A percentile compares a stretch with the other conserved stretches of the same genome.
These are phyloP conservation scores for Eucalyptus curtisii DNA, from an alignment of 345 rosid genomes.

Conservation along the genomic window DNA sequence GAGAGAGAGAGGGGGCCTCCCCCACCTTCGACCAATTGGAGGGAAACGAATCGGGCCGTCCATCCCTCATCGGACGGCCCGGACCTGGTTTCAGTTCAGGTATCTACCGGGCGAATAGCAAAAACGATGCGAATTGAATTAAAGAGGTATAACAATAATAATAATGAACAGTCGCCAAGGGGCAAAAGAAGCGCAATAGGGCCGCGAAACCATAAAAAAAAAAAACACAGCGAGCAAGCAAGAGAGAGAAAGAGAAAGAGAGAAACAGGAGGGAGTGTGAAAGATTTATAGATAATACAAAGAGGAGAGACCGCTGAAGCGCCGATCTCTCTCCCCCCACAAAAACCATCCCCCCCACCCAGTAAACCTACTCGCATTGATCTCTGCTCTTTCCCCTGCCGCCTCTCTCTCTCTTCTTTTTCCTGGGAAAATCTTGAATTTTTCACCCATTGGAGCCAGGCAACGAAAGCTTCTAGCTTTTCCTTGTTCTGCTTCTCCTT, in stretches of 20 bases:
- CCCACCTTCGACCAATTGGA: constrained; percentile 7
- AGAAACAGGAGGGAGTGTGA: background rate
- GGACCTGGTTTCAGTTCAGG: background rate
- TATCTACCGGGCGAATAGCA: background rate
- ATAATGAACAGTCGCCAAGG: background rate
- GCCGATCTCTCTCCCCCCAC: background rate
- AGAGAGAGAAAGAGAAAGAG: background rate
- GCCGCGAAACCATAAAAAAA: background rate
- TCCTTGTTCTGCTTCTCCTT: background rate
- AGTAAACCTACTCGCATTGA: background rate
- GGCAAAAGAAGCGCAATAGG: background rate
- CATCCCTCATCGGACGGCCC: constrained; percentile 2
- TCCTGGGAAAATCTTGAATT: background rate
- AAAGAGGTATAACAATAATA: background rate
- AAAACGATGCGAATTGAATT: background rate
- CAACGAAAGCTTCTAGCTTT: background rate
- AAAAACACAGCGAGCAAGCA: background rate
- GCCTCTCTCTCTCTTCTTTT: background rate
- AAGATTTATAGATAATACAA: background rate
- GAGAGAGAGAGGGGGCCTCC: background rate
- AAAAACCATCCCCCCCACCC: background rate
- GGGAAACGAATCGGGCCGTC: constrained; percentile 27
- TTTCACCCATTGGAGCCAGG: background rate
- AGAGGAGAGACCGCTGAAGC: background rate
- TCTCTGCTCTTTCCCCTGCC: background rate